phyloP scores from a whole-genome alignment of 768 basidiomycete species.

The Lactarius pseudohatsudake region DNA sequence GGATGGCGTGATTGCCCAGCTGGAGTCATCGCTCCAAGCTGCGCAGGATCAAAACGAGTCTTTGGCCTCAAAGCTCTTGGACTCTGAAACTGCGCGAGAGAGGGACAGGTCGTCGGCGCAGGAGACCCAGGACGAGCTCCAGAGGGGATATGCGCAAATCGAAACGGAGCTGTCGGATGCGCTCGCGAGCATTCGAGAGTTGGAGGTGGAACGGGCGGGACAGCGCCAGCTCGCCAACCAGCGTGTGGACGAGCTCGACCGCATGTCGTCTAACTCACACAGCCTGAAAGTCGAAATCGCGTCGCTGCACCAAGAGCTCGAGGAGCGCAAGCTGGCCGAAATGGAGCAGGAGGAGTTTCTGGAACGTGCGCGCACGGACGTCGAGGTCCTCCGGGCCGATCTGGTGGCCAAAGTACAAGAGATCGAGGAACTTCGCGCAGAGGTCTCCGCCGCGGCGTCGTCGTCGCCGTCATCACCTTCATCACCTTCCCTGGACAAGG shows the following conservation, averaged over 20 bases:
- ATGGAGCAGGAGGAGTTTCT: constrained; percentile 67
- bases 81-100: constrained; percentile 48
- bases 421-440: constrained; percentile 55
- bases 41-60: constrained; percentile 50
- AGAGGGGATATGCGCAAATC: constrained; percentile 59
- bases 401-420: constrained; percentile 64
- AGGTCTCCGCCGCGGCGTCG: constrained; percentile 42
- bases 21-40: constrained; percentile 61
- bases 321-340: constrained; percentile 46
- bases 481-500: constrained; percentile 61
- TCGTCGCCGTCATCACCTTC: constrained; percentile 25
- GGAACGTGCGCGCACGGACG: constrained; percentile 62
- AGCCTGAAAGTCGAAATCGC: constrained; percentile 55
- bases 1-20: constrained; percentile 56
- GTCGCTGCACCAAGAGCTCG: constrained; percentile 52
- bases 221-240: constrained; percentile 56
- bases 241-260: constrained; percentile 58
- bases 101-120: constrained; percentile 51
- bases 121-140: constrained; percentile 55
- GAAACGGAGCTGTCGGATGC: constrained; percentile 61
- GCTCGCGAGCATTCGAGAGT: constrained; percentile 50
- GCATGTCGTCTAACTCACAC: constrained; percentile 45
- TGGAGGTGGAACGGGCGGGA: constrained; percentile 66
- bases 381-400: constrained; percentile 67
- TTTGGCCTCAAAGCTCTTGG: constrained; percentile 45